Base-by-base conservation (phyloP, 331 rosid species). In the Quercus lobata region DNA sequence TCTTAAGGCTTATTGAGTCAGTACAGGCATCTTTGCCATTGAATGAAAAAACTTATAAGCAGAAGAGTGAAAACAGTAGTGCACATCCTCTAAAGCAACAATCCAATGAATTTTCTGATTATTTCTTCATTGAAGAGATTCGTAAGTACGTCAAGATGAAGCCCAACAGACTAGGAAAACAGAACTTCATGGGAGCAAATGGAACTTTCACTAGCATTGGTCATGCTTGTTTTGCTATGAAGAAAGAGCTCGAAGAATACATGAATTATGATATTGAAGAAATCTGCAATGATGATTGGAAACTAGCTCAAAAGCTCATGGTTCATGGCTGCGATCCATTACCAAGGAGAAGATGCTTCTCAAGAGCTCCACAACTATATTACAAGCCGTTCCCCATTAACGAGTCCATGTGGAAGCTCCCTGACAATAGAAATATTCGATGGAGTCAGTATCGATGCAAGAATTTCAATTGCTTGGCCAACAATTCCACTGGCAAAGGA, bases 301-400 rank as follows among this genome's bases (percentile, higher is more conserved):
- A 83, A 69, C 85, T 89, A 49, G 97, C 91, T 76, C 97, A 92
- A 46, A 88, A 74, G 83, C 90, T 92, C 1, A 92, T 90, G 95
- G 89, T 92, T 84, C 97, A 90, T 68, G 97, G 95, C 12, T 92
- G 97, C 4, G 97, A 92, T 79, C 95, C 95, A 41, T 79, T 92
- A 61, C 97, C 96, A 6, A 84, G 93, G 68, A 87, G 95, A 75
- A 82, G 97, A 74, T 92, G 97, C 74, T 89, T 89, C 54, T 81
- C 94, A 4, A 73, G 80, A 69, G 86, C 91, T 0, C 94, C 97
- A 12, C 68, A 87, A 80, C 80, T 92, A 44, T 92, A 87, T 56
- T 52, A 2, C 72, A 79, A 80, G 74, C 91, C 96, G 44, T 81
- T 80, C 25, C 90, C 90, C 10, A 80, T 88, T 63, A 56, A 24